Evolutionary conservation across 1,284 basidiomycete genomes (phyloP).

Genomic region (Moesziomyces parantarcticus): DNA sequence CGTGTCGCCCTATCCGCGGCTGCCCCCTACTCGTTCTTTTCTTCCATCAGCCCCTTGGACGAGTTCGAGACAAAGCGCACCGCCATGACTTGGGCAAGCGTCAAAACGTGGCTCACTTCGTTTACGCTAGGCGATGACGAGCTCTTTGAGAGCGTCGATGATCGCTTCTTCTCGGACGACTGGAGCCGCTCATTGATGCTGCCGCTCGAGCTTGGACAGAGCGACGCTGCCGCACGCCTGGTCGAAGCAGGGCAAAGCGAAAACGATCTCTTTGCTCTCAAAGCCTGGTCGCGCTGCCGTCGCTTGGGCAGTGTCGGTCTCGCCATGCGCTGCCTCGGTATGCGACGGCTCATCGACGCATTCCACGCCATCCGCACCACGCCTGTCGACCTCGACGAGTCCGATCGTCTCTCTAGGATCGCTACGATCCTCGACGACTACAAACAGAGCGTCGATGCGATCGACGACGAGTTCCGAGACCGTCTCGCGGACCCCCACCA

Average conservation of each 20-base stretch:
- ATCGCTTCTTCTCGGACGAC: constrained; percentile 25
- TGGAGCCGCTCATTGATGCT: constrained; percentile 34
- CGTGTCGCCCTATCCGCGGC: constrained; percentile 35
- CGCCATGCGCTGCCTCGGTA: constrained; percentile 33
- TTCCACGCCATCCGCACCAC: constrained; percentile 23
- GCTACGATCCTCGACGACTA: constrained; percentile 22
- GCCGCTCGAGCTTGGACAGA: constrained; percentile 1
- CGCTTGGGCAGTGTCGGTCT: constrained; percentile 33
- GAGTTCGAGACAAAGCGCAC: constrained; percentile 38
- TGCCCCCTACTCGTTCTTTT: constrained; percentile 33
- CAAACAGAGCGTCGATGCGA: not conserved
- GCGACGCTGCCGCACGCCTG: not conserved
- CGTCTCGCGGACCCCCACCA: constrained; percentile 6
- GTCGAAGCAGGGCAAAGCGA: not conserved
- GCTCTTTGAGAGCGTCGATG: constrained; percentile 38
- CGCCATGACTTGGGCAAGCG: constrained; percentile 37
- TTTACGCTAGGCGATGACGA: constrained; percentile 45
- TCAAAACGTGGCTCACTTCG: constrained; percentile 39
- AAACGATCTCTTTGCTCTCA: constrained; percentile 21
- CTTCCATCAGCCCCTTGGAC: constrained; percentile 22
- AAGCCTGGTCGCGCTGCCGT: constrained; percentile 23
- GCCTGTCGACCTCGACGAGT: constrained; percentile 14
- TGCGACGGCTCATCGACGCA: constrained; percentile 19
- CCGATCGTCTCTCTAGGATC: constrained; percentile 12
- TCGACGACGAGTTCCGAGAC: constrained; percentile 16